These are phyloP conservation scores for Plantago major DNA, from an alignment of 257 asterid species.

Conservation along the genomic window DNA sequence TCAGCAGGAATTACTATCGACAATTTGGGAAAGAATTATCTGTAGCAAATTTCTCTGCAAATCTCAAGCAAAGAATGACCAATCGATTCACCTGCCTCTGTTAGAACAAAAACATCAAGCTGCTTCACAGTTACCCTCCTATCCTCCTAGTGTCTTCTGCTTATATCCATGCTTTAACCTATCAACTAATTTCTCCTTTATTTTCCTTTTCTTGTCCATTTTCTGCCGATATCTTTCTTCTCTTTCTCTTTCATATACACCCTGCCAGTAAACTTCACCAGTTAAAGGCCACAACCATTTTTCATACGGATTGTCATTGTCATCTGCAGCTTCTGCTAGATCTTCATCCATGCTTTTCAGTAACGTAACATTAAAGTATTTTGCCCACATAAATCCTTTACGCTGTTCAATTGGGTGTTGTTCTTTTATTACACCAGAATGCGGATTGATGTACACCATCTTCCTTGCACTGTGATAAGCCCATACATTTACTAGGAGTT, in stretches of 20 bases:
- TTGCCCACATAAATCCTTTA: constrained; percentile 75
- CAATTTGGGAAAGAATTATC: constrained; percentile 23
- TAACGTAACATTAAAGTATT: constrained; percentile 59
- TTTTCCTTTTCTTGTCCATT: constrained; percentile 93
- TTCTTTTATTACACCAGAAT: constrained; percentile 61
- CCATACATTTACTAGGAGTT: constrained; percentile 87
- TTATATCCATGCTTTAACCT: constrained; percentile 76
- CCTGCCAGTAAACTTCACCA: constrained; percentile 96
- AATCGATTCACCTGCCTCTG: constrained; percentile 23
- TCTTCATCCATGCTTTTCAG: constrained; percentile 93
- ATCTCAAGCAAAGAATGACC: constrained; percentile 17
- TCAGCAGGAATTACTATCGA: constrained; percentile 24
- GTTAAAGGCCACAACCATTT: constrained; percentile 94
- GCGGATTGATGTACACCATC: constrained; percentile 82
- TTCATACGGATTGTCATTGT: constrained; percentile 69
- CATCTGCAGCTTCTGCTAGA: constrained; percentile 97
- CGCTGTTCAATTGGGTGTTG: constrained; percentile 77
- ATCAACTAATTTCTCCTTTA: constrained; percentile 64
- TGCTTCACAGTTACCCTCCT: constrained; percentile 27
- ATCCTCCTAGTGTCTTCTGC: constrained; percentile 71
- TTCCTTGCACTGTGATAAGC: constrained; percentile 88
- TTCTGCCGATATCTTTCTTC: constrained; percentile 84
- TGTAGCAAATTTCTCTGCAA: constrained; percentile 2
- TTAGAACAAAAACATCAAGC: constrained; percentile 19
- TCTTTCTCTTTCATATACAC: constrained; percentile 83